Evolutionary conservation across 768 basidiomycete genomes (phyloP).

Genomic region (Flagelloscypha sp.): DNA sequence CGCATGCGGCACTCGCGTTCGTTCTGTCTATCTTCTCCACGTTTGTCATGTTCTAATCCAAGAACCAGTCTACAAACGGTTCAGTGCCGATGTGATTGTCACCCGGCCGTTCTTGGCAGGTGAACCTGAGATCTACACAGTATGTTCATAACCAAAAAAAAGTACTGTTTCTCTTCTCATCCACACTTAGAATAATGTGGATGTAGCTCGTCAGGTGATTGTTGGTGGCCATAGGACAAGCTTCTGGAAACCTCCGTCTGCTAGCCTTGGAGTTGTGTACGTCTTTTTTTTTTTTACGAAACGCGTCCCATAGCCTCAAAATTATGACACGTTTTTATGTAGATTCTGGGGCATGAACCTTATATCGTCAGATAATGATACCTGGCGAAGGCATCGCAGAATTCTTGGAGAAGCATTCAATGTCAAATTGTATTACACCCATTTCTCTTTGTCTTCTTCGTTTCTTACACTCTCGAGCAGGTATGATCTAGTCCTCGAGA

Average conservation of each 20-base stretch:
- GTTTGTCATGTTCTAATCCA: too few relatives aligned
- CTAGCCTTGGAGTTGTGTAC: conserved; percentile 25
- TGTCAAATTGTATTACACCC: conserved; percentile 24
- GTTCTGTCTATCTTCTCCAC: too few relatives aligned
- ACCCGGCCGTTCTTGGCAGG: conserved; percentile 33
- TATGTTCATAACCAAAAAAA: too few relatives aligned
- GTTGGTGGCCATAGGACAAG: conserved; percentile 29
- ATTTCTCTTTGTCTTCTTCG: background rate
- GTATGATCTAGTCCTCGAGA: conserved; percentile 34
- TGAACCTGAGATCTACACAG: conserved; percentile 29
- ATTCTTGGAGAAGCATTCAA: conserved; percentile 38
- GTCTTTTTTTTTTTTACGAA: conserved; percentile 9
- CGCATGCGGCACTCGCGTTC: too few relatives aligned
- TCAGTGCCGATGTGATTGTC: too few relatives aligned
- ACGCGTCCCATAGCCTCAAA: too few relatives aligned
- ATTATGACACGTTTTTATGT: too few relatives aligned
- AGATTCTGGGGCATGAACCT: conserved; percentile 38
- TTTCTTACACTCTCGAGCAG: conserved; percentile 13
- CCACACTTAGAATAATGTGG: too few relatives aligned
- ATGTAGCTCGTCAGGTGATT: conserved; percentile 37
- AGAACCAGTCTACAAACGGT: too few relatives aligned
- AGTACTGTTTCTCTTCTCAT: too few relatives aligned
- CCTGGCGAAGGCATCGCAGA: conserved; percentile 38
- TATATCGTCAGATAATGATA: conserved; percentile 32
- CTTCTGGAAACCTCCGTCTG: conserved; percentile 31